These are phyloP conservation scores for Pontederia paniculata DNA, from an alignment of 176 grass and related monocot species.

Conservation along the genomic window DNA sequence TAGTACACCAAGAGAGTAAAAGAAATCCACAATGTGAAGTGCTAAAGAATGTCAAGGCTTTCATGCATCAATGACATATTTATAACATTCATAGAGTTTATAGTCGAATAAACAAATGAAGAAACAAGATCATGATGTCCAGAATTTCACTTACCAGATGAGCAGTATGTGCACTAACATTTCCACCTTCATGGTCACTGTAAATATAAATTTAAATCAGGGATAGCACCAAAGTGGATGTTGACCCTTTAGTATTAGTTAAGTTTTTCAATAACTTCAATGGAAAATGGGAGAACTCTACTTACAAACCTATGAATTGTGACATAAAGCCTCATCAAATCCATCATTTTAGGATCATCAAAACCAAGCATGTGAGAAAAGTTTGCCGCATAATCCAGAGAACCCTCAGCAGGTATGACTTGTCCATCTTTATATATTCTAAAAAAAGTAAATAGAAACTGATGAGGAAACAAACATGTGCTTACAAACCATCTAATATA, in stretches of 20 bases:
- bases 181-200: slow-evolving; percentile 96
- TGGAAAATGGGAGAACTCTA: slow-evolving; percentile 13
- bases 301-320: slow-evolving; percentile 88
- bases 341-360: slow-evolving; percentile 95
- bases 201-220: slow-evolving; percentile 23
- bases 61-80: no score
- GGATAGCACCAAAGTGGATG: slow-evolving; percentile 3
- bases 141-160: slow-evolving; percentile 70
- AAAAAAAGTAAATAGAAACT: slow-evolving; percentile 16
- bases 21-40: background rate
- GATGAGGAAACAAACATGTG: background rate
- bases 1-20: background rate
- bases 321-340: slow-evolving; percentile 94
- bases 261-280: background rate
- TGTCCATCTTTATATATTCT: slow-evolving; percentile 90
- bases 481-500: background rate
- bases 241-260: background rate
- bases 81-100: no score
- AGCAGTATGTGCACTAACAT: slow-evolving; percentile 96
- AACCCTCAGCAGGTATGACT: slow-evolving; percentile 58
- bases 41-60: no score
- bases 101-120: slow-evolving; percentile 11
- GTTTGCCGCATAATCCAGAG: slow-evolving; percentile 79
- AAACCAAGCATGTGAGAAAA: slow-evolving; percentile 98
- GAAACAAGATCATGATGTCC: slow-evolving; percentile 10